These are phyloP conservation scores for Climacium dendroides DNA, from an alignment of 225 moss, liverwort and hornwort species.

Conservation along the genomic window DNA sequence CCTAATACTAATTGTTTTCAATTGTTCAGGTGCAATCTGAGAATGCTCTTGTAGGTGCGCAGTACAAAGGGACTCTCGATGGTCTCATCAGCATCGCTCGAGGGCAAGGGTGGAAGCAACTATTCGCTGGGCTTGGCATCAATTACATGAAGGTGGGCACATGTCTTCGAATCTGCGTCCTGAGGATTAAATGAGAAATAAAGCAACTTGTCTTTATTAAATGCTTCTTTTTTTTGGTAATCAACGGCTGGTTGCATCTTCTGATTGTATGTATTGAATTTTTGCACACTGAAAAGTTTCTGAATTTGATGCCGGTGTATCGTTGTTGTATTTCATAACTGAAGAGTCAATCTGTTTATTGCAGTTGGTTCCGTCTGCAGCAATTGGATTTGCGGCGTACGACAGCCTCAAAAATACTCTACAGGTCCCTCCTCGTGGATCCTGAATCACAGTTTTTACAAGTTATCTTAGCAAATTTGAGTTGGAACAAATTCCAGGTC, in stretches of 20 bases:
- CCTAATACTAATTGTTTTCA: neutral
- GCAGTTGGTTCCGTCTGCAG: conserved; percentile 80
- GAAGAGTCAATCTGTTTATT: neutral
- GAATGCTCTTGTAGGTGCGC: conserved; percentile 40
- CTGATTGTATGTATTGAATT: neutral
- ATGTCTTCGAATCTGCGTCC: neutral
- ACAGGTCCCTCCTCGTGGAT: conserved; percentile 59
- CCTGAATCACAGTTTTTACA: neutral
- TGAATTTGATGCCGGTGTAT: neutral
- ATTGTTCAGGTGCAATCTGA: conserved; percentile 60
- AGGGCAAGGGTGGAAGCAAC: conserved; percentile 80
- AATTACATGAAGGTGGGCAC: conserved; percentile 70
- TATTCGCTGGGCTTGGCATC: conserved; percentile 86
- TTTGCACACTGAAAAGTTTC: neutral
- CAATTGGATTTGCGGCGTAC: conserved; percentile 87
- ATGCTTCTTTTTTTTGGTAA: neutral
- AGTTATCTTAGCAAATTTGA: neutral
- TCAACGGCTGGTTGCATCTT: neutral
- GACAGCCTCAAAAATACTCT: conserved; percentile 68
- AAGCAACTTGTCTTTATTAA: neutral
- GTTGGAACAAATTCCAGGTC: neutral
- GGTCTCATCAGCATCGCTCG: conserved; percentile 59
- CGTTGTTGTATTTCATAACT: neutral
- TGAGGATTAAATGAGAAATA: neutral
- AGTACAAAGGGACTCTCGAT: conserved; percentile 71